phyloP scores from a whole-genome alignment of 768 basidiomycete species.

The Phylloporus rhodoxanthus region DNA sequence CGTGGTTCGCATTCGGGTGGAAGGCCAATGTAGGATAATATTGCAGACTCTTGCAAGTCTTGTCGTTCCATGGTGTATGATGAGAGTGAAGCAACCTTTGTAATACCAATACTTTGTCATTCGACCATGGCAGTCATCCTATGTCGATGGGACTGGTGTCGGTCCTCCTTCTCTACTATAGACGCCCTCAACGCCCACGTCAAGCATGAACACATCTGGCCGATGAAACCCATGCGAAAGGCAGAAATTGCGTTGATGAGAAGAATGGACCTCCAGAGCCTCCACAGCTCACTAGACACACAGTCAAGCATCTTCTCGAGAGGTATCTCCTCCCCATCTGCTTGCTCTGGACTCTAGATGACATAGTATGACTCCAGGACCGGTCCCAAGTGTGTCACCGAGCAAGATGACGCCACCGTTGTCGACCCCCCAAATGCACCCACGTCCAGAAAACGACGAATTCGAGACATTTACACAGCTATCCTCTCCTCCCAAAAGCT shows the following conservation, averaged over 20 bases:
- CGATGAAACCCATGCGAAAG: slow-evolving; percentile 38
- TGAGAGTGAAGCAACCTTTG: background rate
- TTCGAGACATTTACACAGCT: slow-evolving; percentile 17
- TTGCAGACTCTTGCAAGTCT: slow-evolving; percentile 16
- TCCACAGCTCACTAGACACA: slow-evolving; percentile 14
- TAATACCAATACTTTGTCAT: background rate
- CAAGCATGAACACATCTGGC: slow-evolving; percentile 41
- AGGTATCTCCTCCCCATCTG: slow-evolving; percentile 15
- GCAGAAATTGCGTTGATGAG: slow-evolving; percentile 39
- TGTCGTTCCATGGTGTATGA: slow-evolving; percentile 1
- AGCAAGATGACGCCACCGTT: background rate
- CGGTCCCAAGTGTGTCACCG: background rate
- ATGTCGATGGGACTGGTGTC: slow-evolving; percentile 55
- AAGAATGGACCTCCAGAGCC: slow-evolving; percentile 35
- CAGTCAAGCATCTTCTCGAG: slow-evolving; percentile 9
- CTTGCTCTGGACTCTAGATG: background rate
- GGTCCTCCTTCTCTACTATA: slow-evolving; percentile 35
- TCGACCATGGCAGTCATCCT: slow-evolving; percentile 19
- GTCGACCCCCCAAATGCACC: background rate
- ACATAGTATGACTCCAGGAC: slow-evolving; percentile 4
- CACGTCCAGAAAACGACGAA: background rate
- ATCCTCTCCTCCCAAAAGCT: slow-evolving; percentile 17
- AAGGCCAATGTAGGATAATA: slow-evolving; percentile 53
- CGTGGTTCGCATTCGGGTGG: slow-evolving; percentile 53
- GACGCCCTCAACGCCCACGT: slow-evolving; percentile 43